These are phyloP conservation scores for Trichosporon ovoides DNA, from an alignment of 1,284 basidiomycete genomes.

Conservation along the genomic window DNA sequence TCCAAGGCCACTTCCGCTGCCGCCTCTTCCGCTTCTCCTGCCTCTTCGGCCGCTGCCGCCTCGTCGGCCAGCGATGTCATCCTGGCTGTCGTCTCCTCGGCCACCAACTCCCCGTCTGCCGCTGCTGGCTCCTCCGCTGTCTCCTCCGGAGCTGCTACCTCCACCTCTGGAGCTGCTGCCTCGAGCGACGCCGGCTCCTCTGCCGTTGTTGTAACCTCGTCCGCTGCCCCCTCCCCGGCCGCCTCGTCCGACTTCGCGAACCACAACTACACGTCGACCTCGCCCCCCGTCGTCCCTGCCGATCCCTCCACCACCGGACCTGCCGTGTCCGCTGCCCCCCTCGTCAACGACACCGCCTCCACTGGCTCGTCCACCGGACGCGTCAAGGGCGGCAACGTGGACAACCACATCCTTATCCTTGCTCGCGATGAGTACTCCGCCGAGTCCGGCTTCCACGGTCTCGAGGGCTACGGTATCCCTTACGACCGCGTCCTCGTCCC, in stretches of 20 bases:
- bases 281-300: neutral
- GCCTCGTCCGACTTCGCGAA: too few species aligned
- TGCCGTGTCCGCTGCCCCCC: neutral
- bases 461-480: conserved; percentile 9
- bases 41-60: too few species aligned
- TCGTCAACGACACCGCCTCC: neutral
- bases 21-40: neutral
- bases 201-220: too few species aligned
- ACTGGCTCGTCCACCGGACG: neutral
- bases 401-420: conserved; percentile 7
- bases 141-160: neutral
- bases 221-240: too few species aligned
- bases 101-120: neutral
- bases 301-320: neutral
- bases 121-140: neutral
- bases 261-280: neutral
- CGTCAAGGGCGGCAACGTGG: conserved; percentile 6
- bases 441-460: neutral
- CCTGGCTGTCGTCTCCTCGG: neutral
- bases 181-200: too few species aligned
- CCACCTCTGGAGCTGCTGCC: too few species aligned
- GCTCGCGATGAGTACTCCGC: neutral
- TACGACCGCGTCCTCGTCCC: conserved; percentile 6
- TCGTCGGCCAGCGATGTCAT: too few species aligned
- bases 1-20: neutral